These are phyloP conservation scores for Aegilops tauschii DNA, from an alignment of 176 grass and related monocot genomes.

Conservation along the genomic window DNA sequence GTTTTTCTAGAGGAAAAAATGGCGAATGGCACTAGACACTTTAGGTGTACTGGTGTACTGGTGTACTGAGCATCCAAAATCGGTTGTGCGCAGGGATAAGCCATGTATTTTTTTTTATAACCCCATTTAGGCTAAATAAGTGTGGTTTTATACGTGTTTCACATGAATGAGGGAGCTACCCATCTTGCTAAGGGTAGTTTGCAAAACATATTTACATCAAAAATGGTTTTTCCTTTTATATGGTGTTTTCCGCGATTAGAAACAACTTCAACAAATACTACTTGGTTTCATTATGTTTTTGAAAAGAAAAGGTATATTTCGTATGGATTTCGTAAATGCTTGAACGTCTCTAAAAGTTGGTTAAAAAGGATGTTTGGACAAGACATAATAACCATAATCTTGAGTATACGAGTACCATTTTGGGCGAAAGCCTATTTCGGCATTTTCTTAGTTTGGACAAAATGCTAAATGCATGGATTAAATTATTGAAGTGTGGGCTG, in stretches of 20 bases:
- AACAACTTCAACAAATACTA: background rate
- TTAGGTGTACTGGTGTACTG: no score
- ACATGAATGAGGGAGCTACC: background rate
- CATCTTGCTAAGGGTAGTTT: background rate
- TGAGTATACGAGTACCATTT: no score
- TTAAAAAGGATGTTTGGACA: background rate
- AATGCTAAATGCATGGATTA: background rate
- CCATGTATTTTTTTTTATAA: background rate
- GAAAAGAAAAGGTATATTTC: background rate
- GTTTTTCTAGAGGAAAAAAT: no score
- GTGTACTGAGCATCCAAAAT: no score
- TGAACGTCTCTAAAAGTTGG: background rate
- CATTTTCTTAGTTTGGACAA: background rate
- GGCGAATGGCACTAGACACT: no score
- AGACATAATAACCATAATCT: no score
- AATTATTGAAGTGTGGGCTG: background rate
- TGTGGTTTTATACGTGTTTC: background rate
- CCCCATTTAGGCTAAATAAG: background rate
- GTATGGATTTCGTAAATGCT: background rate
- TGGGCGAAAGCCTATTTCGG: no score
- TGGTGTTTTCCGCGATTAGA: background rate
- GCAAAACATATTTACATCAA: background rate
- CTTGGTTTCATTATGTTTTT: background rate
- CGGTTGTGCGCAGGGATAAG: no score
- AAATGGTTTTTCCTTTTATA: background rate